A percentile compares a stretch with the other conserved stretches of the same genome.
phyloP scores from a whole-genome alignment of 2,329 filamentous ascomycete genomes.

The Colletotrichum tabaci region DNA sequence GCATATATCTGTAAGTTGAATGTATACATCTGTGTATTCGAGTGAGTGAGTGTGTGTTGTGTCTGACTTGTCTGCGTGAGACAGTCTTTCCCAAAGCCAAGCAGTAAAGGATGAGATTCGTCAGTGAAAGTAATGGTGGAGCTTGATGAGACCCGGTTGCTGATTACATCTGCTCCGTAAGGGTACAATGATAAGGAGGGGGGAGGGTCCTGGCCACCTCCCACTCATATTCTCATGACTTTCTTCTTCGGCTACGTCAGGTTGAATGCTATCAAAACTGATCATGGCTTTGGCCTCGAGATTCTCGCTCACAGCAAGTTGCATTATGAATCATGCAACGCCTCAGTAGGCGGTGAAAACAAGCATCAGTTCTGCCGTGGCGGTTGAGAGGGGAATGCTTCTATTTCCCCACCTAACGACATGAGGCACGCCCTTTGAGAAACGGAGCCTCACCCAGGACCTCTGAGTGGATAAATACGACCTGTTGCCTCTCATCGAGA shows the following conservation, averaged over 20 bases:
- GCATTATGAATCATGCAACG: slow-evolving; percentile 7
- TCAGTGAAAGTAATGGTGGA: not conserved
- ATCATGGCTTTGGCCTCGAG: not conserved
- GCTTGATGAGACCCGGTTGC: not conserved
- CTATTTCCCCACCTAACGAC: slow-evolving; percentile 29
- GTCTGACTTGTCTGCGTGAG: not conserved
- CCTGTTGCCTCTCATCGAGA: not conserved
- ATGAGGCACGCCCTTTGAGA: slow-evolving; percentile 32
- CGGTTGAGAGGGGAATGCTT: slow-evolving; percentile 9
- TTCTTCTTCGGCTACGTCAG: not conserved
- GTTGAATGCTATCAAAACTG: too few relatives aligned
- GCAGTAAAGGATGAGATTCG: not conserved
- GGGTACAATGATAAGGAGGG: too few relatives aligned
- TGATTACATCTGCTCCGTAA: too few relatives aligned
- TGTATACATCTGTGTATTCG: too few relatives aligned
- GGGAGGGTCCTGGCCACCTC: too few relatives aligned
- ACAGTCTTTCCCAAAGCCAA: too few relatives aligned
- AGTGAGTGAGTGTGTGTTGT: too few relatives aligned
- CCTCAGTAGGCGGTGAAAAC: slow-evolving; percentile 26
- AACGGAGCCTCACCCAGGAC: not conserved
- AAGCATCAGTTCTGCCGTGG: not conserved
- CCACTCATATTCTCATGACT: not conserved
- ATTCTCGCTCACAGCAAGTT: too few relatives aligned
- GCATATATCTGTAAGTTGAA: too few relatives aligned
- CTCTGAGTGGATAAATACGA: slow-evolving; percentile 9